phyloP scores from a whole-genome alignment of 139 green algal species.

The Asterochloris erici region DNA sequence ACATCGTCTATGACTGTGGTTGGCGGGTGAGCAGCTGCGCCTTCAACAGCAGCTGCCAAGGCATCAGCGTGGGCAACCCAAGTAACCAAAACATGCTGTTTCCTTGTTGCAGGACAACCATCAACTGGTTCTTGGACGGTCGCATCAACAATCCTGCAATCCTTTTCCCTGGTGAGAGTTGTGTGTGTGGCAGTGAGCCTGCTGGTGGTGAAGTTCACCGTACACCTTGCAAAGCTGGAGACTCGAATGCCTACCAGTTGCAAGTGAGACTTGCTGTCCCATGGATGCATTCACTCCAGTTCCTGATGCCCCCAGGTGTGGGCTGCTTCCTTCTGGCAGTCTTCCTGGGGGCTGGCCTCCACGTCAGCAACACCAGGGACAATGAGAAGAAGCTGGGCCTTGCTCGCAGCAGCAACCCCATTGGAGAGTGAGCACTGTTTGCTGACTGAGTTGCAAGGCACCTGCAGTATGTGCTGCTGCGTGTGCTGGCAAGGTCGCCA shows the following conservation, averaged over 20 bases:
- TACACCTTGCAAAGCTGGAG: no score
- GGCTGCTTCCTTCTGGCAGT: conserved; percentile 22
- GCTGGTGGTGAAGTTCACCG: no score
- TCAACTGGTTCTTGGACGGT: conserved; percentile 40
- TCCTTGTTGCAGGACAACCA: conserved; percentile 10
- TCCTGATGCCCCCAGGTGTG: not conserved
- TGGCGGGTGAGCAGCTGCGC: not conserved
- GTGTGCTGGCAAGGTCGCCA: not conserved
- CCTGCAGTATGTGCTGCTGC: not conserved
- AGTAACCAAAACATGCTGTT: not conserved
- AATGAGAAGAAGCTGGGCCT: conserved; percentile 18
- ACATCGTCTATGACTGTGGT: conserved; percentile 24
- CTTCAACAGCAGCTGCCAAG: no score
- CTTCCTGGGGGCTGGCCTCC: conserved; percentile 10
- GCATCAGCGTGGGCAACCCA: not conserved
- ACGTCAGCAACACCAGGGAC: conserved; percentile 18
- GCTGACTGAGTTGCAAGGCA: not conserved
- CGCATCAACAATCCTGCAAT: conserved; percentile 40
- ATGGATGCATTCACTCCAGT: no score
- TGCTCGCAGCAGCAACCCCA: not conserved
- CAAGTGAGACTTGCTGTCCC: no score
- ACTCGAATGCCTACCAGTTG: no score
- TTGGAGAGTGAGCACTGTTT: not conserved
- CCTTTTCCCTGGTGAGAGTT: conserved; percentile 26
- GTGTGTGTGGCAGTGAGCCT: no score